phyloP scores from a whole-genome alignment of 305 asterid species.

The Ilex paraguariensis region DNA sequence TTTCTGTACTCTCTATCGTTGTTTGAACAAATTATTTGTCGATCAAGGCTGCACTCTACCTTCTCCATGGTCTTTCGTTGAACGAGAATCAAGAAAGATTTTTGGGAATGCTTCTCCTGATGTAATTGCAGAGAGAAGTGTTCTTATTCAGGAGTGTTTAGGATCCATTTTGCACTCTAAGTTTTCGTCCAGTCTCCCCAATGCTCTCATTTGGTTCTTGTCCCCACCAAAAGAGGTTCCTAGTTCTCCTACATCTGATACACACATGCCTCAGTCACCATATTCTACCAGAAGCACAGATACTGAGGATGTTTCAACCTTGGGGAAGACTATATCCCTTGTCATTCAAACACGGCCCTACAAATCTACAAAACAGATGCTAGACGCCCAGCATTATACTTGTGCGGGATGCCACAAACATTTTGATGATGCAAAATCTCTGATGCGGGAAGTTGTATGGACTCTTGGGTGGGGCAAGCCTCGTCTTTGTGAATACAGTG shows the following conservation, averaged over 20 bases:
- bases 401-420: slow-evolving; percentile 86
- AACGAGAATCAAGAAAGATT: slow-evolving; percentile 74
- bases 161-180: slow-evolving; percentile 54
- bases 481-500: slow-evolving; percentile 86
- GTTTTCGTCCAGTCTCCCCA: slow-evolving; percentile 36
- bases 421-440: slow-evolving; percentile 70
- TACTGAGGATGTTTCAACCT: slow-evolving; percentile 26
- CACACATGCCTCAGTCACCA: slow-evolving; percentile 27
- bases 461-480: slow-evolving; percentile 96
- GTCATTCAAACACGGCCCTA: slow-evolving; percentile 49
- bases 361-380: slow-evolving; percentile 69
- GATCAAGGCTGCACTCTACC: slow-evolving; percentile 78
- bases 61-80: slow-evolving; percentile 72
- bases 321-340: slow-evolving; percentile 82
- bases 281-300: slow-evolving; percentile 23
- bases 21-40: slow-evolving; percentile 58
- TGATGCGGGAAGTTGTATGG: slow-evolving; percentile 58
- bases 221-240: slow-evolving; percentile 54
- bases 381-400: slow-evolving; percentile 71
- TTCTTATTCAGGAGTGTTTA: slow-evolving; percentile 87
- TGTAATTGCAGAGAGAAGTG: slow-evolving; percentile 71
- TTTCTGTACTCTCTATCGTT: slow-evolving; percentile 55
- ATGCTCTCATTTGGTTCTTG: slow-evolving; percentile 55
- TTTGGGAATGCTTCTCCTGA: slow-evolving; percentile 78
- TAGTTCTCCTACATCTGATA: slow-evolving; percentile 36